Evolutionary conservation across 768 basidiomycete genomes (phyloP), one percentile per base, ranked within the genome.

Genomic region (Exidia glandulosa): DNA sequence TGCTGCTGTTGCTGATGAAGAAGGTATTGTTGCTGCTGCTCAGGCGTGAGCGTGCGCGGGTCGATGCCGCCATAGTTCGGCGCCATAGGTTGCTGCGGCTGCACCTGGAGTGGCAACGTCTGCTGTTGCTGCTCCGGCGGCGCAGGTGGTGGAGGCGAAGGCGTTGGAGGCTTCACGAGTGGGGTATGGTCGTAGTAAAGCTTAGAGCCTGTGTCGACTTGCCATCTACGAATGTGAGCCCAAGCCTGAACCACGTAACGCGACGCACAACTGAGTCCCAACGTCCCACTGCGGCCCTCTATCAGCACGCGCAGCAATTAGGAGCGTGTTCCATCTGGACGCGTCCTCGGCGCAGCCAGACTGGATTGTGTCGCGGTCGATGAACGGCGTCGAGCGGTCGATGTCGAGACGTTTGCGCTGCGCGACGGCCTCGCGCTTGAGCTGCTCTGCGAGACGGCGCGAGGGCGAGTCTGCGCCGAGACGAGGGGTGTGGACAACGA

Each of bases 221-320:
- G 77, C 68, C 89, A 91, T 64, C 88, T 91, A 19, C 31, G 61
- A 13, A 55, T 57, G 41, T 36, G 55, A 50, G 34, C 37, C n/a
- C 25, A 45, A 36, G 34, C 23, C 33, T 32, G 1, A 60, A 54
- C 29, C 32, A 14, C 31, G 2, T n/a, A 23, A 9, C 33, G 36
- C 1, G 55, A 78, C 87, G 65, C 65, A 91, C 90, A 87, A 85
- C 69, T 92, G 89, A 14, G 90, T 90, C 19, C 87, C 87, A 37
- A 90, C 77, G 69, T 92, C 90, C 89, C 89, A 92, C 66, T 90
- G 89, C 3, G 90, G 90, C 0, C 90, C 90, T 61, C 90, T 77
- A 61, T 87, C 83, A 7, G 89, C 90, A 36, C 90, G 81, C 2
- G 90, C 90, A 30, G 84, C 86, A 61, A 83, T 79, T 52, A 92